Conservation (phyloP, 305 asterid genomes). For the Caryopteris hybrid region DNA sequence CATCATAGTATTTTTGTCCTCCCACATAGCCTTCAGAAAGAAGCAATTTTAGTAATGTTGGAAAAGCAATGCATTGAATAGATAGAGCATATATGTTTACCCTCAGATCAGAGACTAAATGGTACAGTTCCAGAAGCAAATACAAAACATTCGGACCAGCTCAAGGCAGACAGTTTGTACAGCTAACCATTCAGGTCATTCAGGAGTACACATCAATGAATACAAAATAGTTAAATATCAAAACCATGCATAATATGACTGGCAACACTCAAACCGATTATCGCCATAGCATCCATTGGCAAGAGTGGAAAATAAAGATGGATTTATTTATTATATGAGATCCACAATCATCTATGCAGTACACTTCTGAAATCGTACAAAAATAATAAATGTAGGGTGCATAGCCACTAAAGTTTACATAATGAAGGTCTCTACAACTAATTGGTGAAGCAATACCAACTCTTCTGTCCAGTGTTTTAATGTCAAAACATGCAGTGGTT, state of each 20-base stretch:
- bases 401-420: not conserved
- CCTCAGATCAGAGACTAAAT: no score
- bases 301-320: not conserved
- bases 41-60: constrained; percentile 22
- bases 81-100: no score
- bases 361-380: not conserved
- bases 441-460: constrained; percentile 6
- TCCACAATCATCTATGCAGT: not conserved
- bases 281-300: not conserved
- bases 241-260: not conserved
- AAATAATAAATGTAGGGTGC: not conserved
- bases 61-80: no score
- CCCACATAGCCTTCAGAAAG: constrained; percentile 84
- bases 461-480: not conserved
- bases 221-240: not conserved
- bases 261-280: constrained; percentile 1
- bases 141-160: not conserved
- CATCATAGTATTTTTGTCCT: constrained; percentile 52
- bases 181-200: no score
- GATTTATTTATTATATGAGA: not conserved
- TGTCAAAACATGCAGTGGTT: not conserved
- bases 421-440: not conserved
- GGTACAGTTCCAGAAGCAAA: constrained; percentile 7
- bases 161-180: not conserved
- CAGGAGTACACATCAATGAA: not conserved